Percentiles rank a stretch among this genome's conserved stretches.
phyloP scores from a whole-genome alignment of 495 filamentous ascomycete species.

The Parachaetomium inaequale region DNA sequence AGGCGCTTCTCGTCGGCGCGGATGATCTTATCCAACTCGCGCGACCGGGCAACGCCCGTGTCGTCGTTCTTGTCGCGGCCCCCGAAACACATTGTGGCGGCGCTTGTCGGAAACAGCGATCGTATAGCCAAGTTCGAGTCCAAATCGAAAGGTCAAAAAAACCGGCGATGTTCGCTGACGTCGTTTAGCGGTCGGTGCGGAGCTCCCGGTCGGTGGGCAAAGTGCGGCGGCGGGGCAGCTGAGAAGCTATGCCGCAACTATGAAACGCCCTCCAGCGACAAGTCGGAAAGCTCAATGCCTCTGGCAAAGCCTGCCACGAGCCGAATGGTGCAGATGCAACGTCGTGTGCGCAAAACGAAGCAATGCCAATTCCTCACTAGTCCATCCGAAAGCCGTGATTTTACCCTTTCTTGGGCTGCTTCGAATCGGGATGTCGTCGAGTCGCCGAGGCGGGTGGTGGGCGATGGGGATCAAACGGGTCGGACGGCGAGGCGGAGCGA shows the following conservation, averaged over 20 bases:
- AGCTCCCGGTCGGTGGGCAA: background rate
- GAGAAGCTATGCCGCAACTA: background rate
- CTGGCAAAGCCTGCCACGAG: background rate
- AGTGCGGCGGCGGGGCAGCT: constrained; percentile 5
- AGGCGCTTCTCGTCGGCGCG: constrained; percentile 78
- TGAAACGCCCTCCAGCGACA: background rate
- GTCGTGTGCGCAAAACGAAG: background rate
- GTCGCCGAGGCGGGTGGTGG: constrained; percentile 2
- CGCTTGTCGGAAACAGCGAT: background rate
- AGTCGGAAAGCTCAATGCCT: background rate
- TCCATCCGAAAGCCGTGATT: background rate
- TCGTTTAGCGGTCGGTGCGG: background rate
- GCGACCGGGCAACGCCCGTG: constrained; percentile 48
- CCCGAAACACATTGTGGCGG: constrained; percentile 61
- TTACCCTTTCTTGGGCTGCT: background rate
- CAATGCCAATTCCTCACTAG: background rate
- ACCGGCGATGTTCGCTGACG: constrained; percentile 4
- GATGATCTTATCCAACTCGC: constrained; percentile 72
- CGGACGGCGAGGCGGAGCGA: background rate
- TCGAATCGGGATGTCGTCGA: background rate
- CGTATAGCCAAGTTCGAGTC: background rate
- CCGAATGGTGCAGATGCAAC: background rate
- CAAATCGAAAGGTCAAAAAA: background rate
- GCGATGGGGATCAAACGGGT: constrained; percentile 4
- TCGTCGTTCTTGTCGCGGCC: constrained; percentile 48